Percentiles rank a stretch among this genome's conserved stretches.
These are phyloP conservation scores for Pneumocystis wakefieldiae DNA, from an alignment of 1,139 yeast species.

Conservation along the genomic window DNA sequence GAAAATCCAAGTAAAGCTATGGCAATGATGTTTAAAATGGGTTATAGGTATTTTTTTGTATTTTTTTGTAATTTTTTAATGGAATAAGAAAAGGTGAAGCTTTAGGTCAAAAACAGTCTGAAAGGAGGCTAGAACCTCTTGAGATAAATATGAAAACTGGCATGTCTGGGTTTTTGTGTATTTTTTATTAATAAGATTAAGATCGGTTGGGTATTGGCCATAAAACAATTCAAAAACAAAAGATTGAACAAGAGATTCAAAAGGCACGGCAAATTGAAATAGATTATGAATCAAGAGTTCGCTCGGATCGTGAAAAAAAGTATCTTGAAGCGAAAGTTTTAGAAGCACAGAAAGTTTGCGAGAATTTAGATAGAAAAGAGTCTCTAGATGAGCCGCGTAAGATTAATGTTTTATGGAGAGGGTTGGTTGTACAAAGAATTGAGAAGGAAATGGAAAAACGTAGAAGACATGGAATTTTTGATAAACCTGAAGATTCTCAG, in stretches of 20 bases:
- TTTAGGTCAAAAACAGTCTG: conserved; percentile 8
- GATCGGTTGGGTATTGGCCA: conserved; percentile 21
- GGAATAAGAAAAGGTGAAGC: not conserved
- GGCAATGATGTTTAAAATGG: conserved; percentile 43
- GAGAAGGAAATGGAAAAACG: conserved; percentile 8
- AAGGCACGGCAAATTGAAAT: conserved; percentile 8
- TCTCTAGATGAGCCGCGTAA: conserved; percentile 7
- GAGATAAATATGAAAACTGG: conserved; percentile 10
- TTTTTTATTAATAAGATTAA: conserved; percentile 6
- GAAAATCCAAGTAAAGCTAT: conserved; percentile 27
- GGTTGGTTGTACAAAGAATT: conserved; percentile 14
- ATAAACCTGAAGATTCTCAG: not conserved
- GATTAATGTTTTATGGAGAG: conserved; percentile 18
- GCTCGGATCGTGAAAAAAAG: conserved; percentile 15
- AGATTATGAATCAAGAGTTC: conserved; percentile 18
- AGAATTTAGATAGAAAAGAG: conserved; percentile 12
- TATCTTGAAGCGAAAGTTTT: conserved; percentile 9
- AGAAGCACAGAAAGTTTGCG: conserved; percentile 16
- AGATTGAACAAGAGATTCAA: conserved; percentile 5
- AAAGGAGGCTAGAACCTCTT: conserved; percentile 10
- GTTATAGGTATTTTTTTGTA: conserved; percentile 34
- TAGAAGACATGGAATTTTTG: conserved; percentile 5
- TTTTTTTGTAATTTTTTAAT: conserved; percentile 24
- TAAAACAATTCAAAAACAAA: conserved; percentile 16
- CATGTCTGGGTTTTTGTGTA: conserved; percentile 13